Base-by-base conservation (phyloP, 1,284 basidiomycete species). In the Rhodotorula sp. region DNA sequence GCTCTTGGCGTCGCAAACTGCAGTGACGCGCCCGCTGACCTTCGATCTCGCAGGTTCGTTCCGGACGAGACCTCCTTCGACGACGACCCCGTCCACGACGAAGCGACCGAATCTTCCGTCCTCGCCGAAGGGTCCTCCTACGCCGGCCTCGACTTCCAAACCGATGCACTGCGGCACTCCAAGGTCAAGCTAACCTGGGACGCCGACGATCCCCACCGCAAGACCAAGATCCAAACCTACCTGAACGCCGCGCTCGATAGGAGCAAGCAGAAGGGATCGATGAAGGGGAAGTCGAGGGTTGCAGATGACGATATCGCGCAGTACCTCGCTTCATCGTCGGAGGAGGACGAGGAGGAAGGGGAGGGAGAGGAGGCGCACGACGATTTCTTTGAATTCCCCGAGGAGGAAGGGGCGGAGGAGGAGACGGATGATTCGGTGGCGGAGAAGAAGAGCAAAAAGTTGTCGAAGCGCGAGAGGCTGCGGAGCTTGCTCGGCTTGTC, bases 101-200 rank as follows among this genome's bases (percentile, higher is more conserved):
- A 67, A 61, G 71, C 59, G 77, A 82, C 67, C 54, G 91, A 95
- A 79, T 90, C 91, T 1, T 88, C 85, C 0, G 87, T 89, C 71
- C 87, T 85, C 34, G 79, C 80, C 27, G 81, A 88, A 62, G 82
- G 84, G n/a, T 82, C 81, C 32, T 81, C 84, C 44, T 93, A 92
- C 82, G 90, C 89, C 79, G 88, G 87, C 1, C 85, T 95, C 46
- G 93, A 99, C 59, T 99, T 95, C 78, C 89, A 90, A 39, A 99
- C 96, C 2, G 92, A 95, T 79, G 93, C 93, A 77, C 86, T 99
- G n/a, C 89, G 96, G 13, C 94, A 99, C 80, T 99, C 96, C 20
- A 94, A 93, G 82, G 95, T 99, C 75, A 95, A 92, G 78, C 85
- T 99, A 34, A 98, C 95, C 15, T 99, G 96, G 96, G 96, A 99